Percentiles rank a stretch among this genome's conserved stretches.
phyloP scores from a whole-genome alignment of 352 stramenopile species.

The Phytophthora pseudosyringae region DNA sequence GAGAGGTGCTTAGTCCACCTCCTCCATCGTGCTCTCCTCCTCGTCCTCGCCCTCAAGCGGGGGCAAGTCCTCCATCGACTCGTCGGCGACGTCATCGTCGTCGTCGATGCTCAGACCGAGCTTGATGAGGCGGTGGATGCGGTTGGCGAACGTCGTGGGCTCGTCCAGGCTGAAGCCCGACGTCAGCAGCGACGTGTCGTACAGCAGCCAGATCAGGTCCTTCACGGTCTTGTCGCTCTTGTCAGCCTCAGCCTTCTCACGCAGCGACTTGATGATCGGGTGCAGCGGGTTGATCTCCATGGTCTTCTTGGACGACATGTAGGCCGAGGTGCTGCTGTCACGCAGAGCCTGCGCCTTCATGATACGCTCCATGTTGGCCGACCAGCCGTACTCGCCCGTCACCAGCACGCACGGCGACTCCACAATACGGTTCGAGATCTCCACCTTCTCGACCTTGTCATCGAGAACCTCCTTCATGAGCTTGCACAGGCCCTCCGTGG shows the following conservation, averaged over 20 bases:
- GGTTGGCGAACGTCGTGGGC: slow-evolving; percentile 98
- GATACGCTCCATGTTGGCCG: slow-evolving; percentile 99
- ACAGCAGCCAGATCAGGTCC: slow-evolving; percentile 99
- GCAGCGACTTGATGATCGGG: slow-evolving; percentile 98
- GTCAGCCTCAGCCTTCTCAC: slow-evolving; percentile 98
- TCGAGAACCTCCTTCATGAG: slow-evolving; percentile 99
- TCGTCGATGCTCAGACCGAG: slow-evolving; percentile 99
- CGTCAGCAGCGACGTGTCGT: slow-evolving; percentile 99
- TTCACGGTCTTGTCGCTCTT: slow-evolving; percentile 99
- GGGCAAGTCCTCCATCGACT: slow-evolving; percentile 97
- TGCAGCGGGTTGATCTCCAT: slow-evolving; percentile 99
- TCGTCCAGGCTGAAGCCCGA: slow-evolving; percentile 99
- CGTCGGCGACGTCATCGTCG: slow-evolving; percentile 94
- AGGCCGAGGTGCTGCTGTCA: slow-evolving; percentile 96
- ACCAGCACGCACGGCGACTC: slow-evolving; percentile 99
- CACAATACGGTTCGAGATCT: slow-evolving; percentile 98
- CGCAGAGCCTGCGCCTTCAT: slow-evolving; percentile 99
- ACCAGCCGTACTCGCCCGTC: slow-evolving; percentile 99
- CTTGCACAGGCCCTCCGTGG: slow-evolving; percentile 98
- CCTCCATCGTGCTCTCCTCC: slow-evolving; percentile 98
- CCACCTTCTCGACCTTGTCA: slow-evolving; percentile 99
- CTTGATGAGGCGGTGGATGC: slow-evolving; percentile 99
- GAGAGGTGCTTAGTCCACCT: slow-evolving; percentile 95
- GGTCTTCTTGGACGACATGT: slow-evolving; percentile 99
- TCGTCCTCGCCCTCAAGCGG: slow-evolving; percentile 96